Evolutionary conservation across 495 filamentous ascomycete species (phyloP).

Genomic region (Penicillium bialowiezense): DNA sequence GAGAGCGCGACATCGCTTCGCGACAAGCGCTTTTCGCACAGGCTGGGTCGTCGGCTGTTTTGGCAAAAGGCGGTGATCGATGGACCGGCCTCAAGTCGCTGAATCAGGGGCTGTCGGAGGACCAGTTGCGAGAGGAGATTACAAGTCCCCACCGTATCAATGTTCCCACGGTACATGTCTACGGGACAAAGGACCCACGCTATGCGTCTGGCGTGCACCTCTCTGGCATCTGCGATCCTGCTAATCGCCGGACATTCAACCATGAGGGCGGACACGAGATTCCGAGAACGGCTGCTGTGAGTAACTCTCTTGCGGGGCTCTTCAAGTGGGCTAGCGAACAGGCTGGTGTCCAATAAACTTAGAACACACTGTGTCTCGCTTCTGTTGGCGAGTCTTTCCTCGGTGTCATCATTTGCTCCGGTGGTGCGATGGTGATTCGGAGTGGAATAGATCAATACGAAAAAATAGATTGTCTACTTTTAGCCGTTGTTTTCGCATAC

Average conservation of each 20-base stretch:
- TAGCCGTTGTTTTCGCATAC: too few species aligned
- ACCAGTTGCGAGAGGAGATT: constrained; percentile 47
- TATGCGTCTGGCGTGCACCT: constrained; percentile 55
- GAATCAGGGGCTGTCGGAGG: constrained; percentile 43
- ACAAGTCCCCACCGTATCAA: constrained; percentile 39
- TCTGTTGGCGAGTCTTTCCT: too few species aligned
- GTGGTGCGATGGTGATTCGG: too few species aligned
- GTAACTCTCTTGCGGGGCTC: constrained; percentile 34
- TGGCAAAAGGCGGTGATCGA: constrained; percentile 25
- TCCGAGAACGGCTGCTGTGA: constrained; percentile 36
- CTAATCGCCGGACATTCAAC: constrained; percentile 45
- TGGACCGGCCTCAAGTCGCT: constrained; percentile 22
- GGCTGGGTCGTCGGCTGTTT: constrained; percentile 26
- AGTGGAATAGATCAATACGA: too few species aligned
- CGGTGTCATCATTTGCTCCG: too few species aligned
- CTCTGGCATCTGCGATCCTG: constrained; percentile 49
- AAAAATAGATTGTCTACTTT: too few species aligned
- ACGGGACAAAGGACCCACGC: constrained; percentile 56
- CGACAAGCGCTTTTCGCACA: constrained; percentile 27
- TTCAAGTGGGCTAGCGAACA: constrained; percentile 32
- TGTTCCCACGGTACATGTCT: constrained; percentile 63
- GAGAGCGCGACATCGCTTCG: constrained; percentile 32
- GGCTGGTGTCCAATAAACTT: neutral
- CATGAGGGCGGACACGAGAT: constrained; percentile 59
- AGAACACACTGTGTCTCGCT: neutral